Evolutionary conservation across 2,329 filamentous ascomycete genomes (phyloP), one percentile per base, ranked within the genome.

Genomic region (Trichothecium sympodiale): DNA sequence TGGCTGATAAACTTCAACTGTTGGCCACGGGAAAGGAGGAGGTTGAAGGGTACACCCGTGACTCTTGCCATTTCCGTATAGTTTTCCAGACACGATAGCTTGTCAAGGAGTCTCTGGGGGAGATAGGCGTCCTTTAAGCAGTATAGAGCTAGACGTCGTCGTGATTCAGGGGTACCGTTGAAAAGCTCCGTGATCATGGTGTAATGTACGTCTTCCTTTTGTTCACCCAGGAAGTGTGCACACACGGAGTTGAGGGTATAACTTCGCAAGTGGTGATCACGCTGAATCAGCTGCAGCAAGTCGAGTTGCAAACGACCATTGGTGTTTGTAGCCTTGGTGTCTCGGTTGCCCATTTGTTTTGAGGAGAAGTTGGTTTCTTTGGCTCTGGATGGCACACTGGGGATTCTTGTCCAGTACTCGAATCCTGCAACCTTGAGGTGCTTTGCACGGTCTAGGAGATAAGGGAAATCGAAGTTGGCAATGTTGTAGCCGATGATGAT

Each of bases 61-160:
- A 98, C 91, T 75, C 91, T 91, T 39, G 91, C 89, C 91, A 98
- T 98, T 62, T 98, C 91, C 0, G 91, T 96, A 52, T 96, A 96
- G 56, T 98, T 98, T 60, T 94, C 83, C n/a, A 98, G 68, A 60
- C 91, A 96, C 53, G 94, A 96, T 17, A 98, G 69, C 58, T 98
- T 98, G 54, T 98, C 91, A 79, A 98, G 88, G 35, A 98, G 61
- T 40, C 93, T 69, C 52, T 96, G 88, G 1, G 91, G 91, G 4
- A 98, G 69, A 50, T 94, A 98, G 0, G 91, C 91, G 63, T 98
- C 93, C 60, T 98, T 98, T 45, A 98, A 61, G 61, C 91, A 98
- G 64, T 98, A 98, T 1, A 98, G 75, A 1, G 91, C 91, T 33
- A 98, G 64, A 60, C 91, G 80, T 49, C 93, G 77, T 45, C 91